Percentiles rank a stretch among this genome's conserved stretches.
Conservation (phyloP, 148 eudicot genomes). For the Heliosperma pusillum region DNA sequence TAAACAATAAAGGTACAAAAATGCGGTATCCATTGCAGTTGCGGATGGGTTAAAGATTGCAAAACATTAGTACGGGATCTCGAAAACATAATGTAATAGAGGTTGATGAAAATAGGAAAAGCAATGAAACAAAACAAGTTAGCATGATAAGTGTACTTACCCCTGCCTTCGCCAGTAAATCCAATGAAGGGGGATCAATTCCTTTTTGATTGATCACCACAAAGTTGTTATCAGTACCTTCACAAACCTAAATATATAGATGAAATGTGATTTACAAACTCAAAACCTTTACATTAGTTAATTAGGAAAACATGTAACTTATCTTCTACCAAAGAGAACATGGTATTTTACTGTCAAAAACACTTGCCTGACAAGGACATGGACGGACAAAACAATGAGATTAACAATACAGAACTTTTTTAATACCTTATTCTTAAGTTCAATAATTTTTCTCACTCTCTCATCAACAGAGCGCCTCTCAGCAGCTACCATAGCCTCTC, state of each 20-base stretch:
- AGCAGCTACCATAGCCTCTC: slow-evolving; percentile 98
- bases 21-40: no score
- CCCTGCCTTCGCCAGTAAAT: slow-evolving; percentile 92
- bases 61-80: no score
- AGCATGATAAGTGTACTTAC: slow-evolving; percentile 41
- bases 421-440: slow-evolving; percentile 78
- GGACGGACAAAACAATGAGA: neutral
- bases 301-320: no score
- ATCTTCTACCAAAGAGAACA: no score
- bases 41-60: no score
- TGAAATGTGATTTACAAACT: neutral
- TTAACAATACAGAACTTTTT: neutral
- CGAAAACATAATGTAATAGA: no score
- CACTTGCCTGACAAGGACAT: no score
- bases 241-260: slow-evolving; percentile 61
- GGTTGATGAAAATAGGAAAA: neutral
- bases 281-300: neutral
- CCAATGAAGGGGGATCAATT: slow-evolving; percentile 94
- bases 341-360: no score
- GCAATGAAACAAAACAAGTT: neutral
- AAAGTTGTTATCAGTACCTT: slow-evolving; percentile 63
- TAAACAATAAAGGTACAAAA: no score
- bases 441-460: slow-evolving; percentile 80
- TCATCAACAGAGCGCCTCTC: slow-evolving; percentile 97
- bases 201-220: slow-evolving; percentile 95